Conservation (phyloP, 2,329 filamentous ascomycete genomes). For the Hirsutella thompsonii region DNA sequence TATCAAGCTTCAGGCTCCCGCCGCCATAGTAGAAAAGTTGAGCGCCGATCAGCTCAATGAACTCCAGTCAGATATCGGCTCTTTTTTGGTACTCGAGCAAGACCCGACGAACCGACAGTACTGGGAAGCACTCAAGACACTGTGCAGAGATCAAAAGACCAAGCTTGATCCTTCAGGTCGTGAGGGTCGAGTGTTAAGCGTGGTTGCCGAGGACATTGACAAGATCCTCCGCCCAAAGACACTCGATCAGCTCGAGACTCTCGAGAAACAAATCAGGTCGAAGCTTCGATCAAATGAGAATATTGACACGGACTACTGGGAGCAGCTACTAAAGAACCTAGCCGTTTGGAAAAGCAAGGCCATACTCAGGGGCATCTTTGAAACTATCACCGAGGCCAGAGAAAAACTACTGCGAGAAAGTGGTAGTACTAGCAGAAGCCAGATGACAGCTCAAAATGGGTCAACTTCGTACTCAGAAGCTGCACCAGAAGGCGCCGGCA, state of each 20-base stretch:
- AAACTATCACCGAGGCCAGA: constrained; percentile 59
- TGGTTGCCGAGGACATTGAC: constrained; percentile 80
- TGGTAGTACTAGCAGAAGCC: constrained; percentile 12
- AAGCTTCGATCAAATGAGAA: constrained; percentile 84
- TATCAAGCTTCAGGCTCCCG: constrained; percentile 67
- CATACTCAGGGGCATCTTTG: constrained; percentile 65
- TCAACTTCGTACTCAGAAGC: too few relatives aligned
- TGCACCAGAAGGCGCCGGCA: too few relatives aligned
- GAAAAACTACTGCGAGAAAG: constrained; percentile 52
- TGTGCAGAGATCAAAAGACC: constrained; percentile 65
- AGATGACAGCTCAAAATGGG: not conserved
- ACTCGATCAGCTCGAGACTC: constrained; percentile 69
- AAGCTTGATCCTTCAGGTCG: constrained; percentile 46
- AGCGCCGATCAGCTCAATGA: constrained; percentile 55
- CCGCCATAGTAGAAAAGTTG: constrained; percentile 66
- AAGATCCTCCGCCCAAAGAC: constrained; percentile 75
- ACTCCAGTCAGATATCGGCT: constrained; percentile 67
- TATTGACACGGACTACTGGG: constrained; percentile 97
- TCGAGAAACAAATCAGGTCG: constrained; percentile 75
- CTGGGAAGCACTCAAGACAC: constrained; percentile 80
- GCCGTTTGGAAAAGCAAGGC: constrained; percentile 87
- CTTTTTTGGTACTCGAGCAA: constrained; percentile 71
- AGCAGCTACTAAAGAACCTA: constrained; percentile 74
- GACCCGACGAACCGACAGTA: constrained; percentile 71
- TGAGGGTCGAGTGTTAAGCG: constrained; percentile 65